These are phyloP conservation scores for Calamus simplicifolius DNA, from an alignment of 176 grass and related monocot genomes.

Conservation along the genomic window DNA sequence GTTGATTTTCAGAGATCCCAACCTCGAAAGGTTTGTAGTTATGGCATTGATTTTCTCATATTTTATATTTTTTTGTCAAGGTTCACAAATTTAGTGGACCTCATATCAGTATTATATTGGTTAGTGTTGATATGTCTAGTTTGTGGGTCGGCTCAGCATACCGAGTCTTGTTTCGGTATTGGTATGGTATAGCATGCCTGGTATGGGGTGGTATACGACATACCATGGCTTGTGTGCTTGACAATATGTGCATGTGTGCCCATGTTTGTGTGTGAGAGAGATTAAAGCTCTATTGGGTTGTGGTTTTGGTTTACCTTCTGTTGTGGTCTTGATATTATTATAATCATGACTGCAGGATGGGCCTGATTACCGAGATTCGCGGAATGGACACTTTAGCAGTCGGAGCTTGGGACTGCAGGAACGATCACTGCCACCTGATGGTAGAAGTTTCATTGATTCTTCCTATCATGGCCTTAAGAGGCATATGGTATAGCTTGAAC, in stretches of 20 bases:
- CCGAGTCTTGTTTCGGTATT: too few relatives aligned
- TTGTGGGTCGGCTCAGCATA: too few relatives aligned
- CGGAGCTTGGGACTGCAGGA: conserved; percentile 20
- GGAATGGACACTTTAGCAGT: conserved; percentile 21
- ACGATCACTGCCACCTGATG: conserved; percentile 7
- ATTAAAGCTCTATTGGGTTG: background rate
- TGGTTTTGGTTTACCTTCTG: background rate
- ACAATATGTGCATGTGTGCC: too few relatives aligned
- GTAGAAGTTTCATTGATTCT: conserved; percentile 37
- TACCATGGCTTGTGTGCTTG: too few relatives aligned
- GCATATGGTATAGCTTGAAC: conserved; percentile 19
- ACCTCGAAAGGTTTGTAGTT: conserved; percentile 46
- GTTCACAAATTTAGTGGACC: too few relatives aligned
- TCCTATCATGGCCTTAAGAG: conserved; percentile 20
- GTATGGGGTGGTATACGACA: too few relatives aligned
- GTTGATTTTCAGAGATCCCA: conserved; percentile 87
- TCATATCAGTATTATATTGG: too few relatives aligned
- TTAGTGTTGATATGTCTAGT: too few relatives aligned
- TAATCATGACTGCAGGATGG: conserved; percentile 41
- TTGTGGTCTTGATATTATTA: conserved; percentile 7
- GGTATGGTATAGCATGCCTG: too few relatives aligned
- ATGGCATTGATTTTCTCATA: background rate
- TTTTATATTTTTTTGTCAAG: background rate
- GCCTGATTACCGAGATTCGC: conserved; percentile 9
- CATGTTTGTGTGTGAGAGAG: too few relatives aligned